Conservation (phyloP, 768 basidiomycete genomes). For the Leucocoprinus birnbaumii region DNA sequence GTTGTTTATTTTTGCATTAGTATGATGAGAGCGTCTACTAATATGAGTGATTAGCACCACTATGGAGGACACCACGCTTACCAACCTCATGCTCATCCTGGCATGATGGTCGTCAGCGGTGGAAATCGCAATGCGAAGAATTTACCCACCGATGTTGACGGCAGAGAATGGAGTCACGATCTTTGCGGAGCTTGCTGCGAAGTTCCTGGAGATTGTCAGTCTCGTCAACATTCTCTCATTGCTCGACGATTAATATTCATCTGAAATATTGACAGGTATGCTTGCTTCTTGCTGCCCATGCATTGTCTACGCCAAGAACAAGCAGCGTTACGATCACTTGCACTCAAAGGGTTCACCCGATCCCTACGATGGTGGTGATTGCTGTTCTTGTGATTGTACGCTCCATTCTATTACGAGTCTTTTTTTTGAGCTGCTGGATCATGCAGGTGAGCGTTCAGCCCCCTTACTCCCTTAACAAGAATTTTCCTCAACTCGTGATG, state of each 20-base stretch:
- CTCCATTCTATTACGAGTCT: slow-evolving; percentile 28
- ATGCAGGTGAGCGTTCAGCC: slow-evolving; percentile 30
- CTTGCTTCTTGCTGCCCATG: slow-evolving; percentile 41
- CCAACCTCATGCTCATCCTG: slow-evolving; percentile 9
- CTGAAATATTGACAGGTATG: slow-evolving; percentile 25
- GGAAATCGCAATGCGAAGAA: slow-evolving; percentile 34
- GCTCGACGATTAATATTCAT: not conserved
- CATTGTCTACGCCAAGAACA: slow-evolving; percentile 36
- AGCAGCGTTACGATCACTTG: slow-evolving; percentile 37
- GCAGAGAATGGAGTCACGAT: slow-evolving; percentile 35
- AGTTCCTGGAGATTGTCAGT: slow-evolving; percentile 28
- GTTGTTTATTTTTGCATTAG: too few species aligned
- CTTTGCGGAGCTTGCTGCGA: slow-evolving; percentile 28
- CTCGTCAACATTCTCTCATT: not conserved
- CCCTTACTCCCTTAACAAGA: not conserved
- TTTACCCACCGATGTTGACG: slow-evolving; percentile 26
- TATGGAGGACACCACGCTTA: not conserved
- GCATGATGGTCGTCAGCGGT: slow-evolving; percentile 24
- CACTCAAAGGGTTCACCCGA: slow-evolving; percentile 31
- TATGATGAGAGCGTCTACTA: too few species aligned
- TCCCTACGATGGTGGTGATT: slow-evolving; percentile 29
- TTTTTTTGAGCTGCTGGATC: slow-evolving; percentile 31
- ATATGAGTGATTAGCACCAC: too few species aligned
- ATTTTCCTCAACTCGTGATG: not conserved
- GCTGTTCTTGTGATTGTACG: slow-evolving; percentile 33